These are phyloP conservation scores for Aphanomyces invadans DNA, from an alignment of 352 stramenopile species.

Conservation along the genomic window DNA sequence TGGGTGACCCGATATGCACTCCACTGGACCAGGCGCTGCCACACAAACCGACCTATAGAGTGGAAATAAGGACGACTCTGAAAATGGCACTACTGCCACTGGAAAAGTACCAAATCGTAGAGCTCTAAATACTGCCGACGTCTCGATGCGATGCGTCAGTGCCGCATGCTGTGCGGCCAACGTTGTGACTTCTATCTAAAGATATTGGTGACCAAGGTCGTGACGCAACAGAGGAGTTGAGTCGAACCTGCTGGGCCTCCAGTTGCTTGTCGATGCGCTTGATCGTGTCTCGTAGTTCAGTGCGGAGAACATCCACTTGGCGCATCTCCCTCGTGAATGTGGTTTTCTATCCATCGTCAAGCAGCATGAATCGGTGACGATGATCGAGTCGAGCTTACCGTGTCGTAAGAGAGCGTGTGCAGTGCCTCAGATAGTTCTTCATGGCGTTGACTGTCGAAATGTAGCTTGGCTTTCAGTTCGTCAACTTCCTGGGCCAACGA, in stretches of 20 bases:
- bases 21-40: neutral
- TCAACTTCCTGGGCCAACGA: neutral
- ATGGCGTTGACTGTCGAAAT: neutral
- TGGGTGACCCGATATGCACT: neutral
- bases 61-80: too few relatives aligned
- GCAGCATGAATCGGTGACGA: neutral
- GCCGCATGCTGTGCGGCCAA: neutral
- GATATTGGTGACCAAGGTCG: neutral
- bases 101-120: neutral
- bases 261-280: constrained; percentile 1
- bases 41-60: neutral
- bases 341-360: too few relatives aligned
- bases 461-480: constrained; percentile 1
- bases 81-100: too few relatives aligned
- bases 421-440: constrained; percentile 2
- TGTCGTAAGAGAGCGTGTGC: constrained; percentile 13
- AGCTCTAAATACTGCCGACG: neutral
- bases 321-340: constrained; percentile 9
- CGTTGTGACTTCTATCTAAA: neutral
- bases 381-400: neutral
- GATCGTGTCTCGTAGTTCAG: neutral
- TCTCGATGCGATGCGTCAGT: neutral
- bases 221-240: neutral
- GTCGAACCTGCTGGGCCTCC: constrained; percentile 1
- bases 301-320: constrained; percentile 9